These are phyloP conservation scores for Purpureocillium lavendulum DNA, from an alignment of 2,329 filamentous ascomycete species.

Conservation along the genomic window DNA sequence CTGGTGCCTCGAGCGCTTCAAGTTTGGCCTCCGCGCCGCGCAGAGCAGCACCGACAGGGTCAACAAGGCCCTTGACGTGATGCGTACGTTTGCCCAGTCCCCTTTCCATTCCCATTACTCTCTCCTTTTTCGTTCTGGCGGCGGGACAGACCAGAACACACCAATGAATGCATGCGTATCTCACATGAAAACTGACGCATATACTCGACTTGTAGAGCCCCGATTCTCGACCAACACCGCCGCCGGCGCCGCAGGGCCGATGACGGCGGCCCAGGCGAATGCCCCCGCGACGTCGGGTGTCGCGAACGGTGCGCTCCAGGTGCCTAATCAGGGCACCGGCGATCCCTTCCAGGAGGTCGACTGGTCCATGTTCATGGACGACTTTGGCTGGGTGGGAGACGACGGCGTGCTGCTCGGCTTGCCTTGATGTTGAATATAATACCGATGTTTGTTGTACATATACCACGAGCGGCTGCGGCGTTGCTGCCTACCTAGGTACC, in stretches of 20 bases:
- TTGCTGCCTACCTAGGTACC: too few relatives aligned
- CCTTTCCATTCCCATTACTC: too few relatives aligned
- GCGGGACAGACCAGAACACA: too few relatives aligned
- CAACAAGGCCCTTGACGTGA: conserved; percentile 20
- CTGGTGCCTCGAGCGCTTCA: conserved; percentile 41
- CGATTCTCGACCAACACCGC: not conserved
- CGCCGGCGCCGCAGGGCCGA: conserved; percentile 7
- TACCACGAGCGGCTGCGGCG: too few relatives aligned
- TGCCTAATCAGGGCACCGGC: too few relatives aligned
- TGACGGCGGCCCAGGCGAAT: conserved; percentile 7
- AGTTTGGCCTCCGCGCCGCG: conserved; percentile 27
- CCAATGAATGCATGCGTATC: too few relatives aligned
- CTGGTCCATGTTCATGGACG: conserved; percentile 42
- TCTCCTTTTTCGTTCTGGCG: too few relatives aligned
- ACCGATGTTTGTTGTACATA: too few relatives aligned
- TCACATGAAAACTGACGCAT: too few relatives aligned
- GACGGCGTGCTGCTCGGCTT: conserved; percentile 21
- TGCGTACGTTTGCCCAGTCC: conserved; percentile 14
- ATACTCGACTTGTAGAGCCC: too few relatives aligned
- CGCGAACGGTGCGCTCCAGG: too few relatives aligned
- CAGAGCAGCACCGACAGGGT: conserved; percentile 21
- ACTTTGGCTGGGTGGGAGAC: conserved; percentile 35
- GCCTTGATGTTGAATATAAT: conserved; percentile 9
- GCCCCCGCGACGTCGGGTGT: too few relatives aligned
- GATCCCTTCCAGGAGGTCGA: conserved; percentile 37